Evolutionary conservation across 306 rosid genomes (phyloP).

Genomic region (Castanea mollissima): DNA sequence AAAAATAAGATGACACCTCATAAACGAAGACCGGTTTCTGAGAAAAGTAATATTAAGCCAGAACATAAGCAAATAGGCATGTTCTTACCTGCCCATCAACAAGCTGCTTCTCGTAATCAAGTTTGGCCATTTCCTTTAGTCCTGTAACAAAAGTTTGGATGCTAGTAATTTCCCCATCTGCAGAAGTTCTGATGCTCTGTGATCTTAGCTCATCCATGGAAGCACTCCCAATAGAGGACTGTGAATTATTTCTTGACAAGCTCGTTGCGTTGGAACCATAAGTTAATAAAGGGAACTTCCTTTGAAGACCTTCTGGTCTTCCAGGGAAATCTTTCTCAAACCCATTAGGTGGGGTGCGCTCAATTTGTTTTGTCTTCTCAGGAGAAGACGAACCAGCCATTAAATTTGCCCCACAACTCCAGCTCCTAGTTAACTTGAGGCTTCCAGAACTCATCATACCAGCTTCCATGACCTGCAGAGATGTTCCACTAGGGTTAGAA

Average conservation of each 20-base stretch:
- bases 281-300: constrained; percentile 49
- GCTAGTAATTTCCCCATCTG: constrained; percentile 74
- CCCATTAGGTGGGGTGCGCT: constrained; percentile 69
- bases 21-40: background rate
- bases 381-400: constrained; percentile 49
- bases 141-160: constrained; percentile 87
- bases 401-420: constrained; percentile 72
- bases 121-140: constrained; percentile 85
- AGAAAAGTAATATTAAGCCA: background rate
- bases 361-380: constrained; percentile 38
- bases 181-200: constrained; percentile 48
- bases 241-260: constrained; percentile 66
- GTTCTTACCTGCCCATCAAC: constrained; percentile 68
- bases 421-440: constrained; percentile 65
- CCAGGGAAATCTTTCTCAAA: constrained; percentile 73
- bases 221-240: constrained; percentile 80
- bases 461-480: constrained; percentile 31
- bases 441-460: constrained; percentile 44
- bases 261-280: constrained; percentile 37
- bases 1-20: background rate
- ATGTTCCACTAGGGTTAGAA: constrained; percentile 40
- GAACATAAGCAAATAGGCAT: background rate
- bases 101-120: constrained; percentile 71
- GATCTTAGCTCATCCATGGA: constrained; percentile 46
- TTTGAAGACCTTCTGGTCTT: constrained; percentile 70